Evolutionary conservation across 2,329 filamentous ascomycete species (phyloP).

Genomic region (Penicillium digitatum): DNA sequence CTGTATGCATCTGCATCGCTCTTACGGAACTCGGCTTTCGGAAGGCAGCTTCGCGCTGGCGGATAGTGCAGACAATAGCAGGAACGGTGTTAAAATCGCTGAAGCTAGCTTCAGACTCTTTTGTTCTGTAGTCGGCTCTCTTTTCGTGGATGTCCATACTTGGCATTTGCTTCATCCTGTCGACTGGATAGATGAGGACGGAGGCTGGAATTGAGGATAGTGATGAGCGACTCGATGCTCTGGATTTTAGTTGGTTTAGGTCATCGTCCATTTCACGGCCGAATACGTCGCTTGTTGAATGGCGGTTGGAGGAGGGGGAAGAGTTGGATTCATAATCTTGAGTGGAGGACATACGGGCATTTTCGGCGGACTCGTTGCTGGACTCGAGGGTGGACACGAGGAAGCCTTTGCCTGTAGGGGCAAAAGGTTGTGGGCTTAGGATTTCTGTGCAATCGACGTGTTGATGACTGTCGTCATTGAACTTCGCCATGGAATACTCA

Average conservation of each 20-base stretch:
- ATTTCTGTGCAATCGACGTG: conserved; percentile 16
- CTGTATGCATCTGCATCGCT: conserved; percentile 44
- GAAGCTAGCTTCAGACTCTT: conserved; percentile 21
- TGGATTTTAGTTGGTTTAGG: conserved; percentile 24
- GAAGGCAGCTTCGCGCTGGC: conserved; percentile 38
- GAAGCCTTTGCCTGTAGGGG: conserved; percentile 17
- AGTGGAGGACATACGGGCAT: conserved; percentile 14
- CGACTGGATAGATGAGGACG: conserved; percentile 33
- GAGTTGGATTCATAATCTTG: conserved; percentile 35
- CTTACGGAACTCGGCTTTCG: conserved; percentile 45
- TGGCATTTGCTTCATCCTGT: conserved; percentile 22
- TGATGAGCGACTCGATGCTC: conserved; percentile 40
- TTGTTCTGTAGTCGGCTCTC: conserved; percentile 20
- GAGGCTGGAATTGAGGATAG: conserved; percentile 42
- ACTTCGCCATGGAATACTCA: conserved; percentile 16
- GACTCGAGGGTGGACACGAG: conserved; percentile 20
- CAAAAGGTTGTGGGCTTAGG: conserved; percentile 21
- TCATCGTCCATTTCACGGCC: conserved; percentile 29
- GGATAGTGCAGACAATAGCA: conserved; percentile 26
- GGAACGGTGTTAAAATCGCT: conserved; percentile 22
- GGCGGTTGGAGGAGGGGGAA: conserved; percentile 32
- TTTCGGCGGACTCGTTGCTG: conserved; percentile 10
- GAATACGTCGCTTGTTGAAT: conserved; percentile 28
- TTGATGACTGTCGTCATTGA: conserved; percentile 12
- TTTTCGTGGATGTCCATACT: conserved; percentile 20